These are phyloP conservation scores for Magnaporthiopsis incrustans DNA, from an alignment of 2,329 filamentous ascomycete species.

Conservation along the genomic window DNA sequence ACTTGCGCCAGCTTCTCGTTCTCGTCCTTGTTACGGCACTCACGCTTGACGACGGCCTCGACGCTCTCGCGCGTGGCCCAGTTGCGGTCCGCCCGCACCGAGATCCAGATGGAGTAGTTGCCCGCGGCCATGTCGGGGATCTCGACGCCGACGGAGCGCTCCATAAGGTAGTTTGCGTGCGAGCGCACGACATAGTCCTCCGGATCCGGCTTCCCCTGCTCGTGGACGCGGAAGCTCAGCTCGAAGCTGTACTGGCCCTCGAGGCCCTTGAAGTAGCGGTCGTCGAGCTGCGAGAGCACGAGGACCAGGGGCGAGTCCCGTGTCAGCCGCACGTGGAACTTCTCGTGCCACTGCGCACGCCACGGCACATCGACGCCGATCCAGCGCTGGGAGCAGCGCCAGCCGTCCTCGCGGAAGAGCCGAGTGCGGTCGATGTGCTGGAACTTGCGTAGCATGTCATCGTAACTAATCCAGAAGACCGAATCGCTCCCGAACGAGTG, in stretches of 20 bases:
- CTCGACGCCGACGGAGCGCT: constrained; percentile 68
- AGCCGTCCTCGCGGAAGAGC: constrained; percentile 49
- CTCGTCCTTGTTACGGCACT: constrained; percentile 54
- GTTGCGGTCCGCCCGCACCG: constrained; percentile 59
- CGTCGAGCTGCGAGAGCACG: constrained; percentile 49
- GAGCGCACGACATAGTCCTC: constrained; percentile 49
- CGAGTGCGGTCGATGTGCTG: constrained; percentile 51
- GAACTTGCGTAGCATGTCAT: constrained; percentile 51
- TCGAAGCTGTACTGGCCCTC: constrained; percentile 48
- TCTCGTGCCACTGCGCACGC: constrained; percentile 47
- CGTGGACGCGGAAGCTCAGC: constrained; percentile 46
- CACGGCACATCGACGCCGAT: constrained; percentile 41
- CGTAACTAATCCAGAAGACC: constrained; percentile 53
- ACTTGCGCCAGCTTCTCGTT: constrained; percentile 71
- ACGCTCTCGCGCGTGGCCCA: constrained; percentile 40
- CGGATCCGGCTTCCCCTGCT: constrained; percentile 29
- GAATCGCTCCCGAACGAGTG: constrained; percentile 74
- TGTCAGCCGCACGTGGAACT: constrained; percentile 44
- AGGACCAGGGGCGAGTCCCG: constrained; percentile 43
- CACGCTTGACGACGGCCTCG: constrained; percentile 59
- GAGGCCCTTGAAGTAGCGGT: constrained; percentile 48
- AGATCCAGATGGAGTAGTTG: constrained; percentile 67
- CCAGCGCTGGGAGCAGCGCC: constrained; percentile 40
- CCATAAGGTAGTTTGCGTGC: constrained; percentile 51
- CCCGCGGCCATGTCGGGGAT: constrained; percentile 62